Base-by-base conservation (phyloP, 805 yeast species). In the Tetrapisispora phaffii region DNA sequence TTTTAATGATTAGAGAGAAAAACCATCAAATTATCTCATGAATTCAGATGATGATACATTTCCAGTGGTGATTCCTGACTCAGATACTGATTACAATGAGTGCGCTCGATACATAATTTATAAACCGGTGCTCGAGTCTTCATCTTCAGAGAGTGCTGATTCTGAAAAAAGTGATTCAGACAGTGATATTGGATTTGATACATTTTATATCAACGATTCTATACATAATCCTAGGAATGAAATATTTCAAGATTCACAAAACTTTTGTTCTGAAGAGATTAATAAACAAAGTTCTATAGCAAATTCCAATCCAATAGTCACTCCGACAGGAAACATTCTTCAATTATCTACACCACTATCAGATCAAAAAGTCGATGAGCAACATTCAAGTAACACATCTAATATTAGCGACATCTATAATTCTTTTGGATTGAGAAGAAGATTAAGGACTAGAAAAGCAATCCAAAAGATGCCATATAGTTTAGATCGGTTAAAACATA, bases 401-500 rank as follows among this genome's bases (percentile, higher is more conserved):
- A n/a, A n/a, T n/a, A n/a, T 23, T 15, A 15, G 23, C 2, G 24
- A 2, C 7, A 23, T 15, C 9, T 4, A 22, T 28, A 21, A 38
- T 26, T 26, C 12, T 24, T 26, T n/a, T 16, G 38, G 24, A 4
- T 5, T 12, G 9, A 5, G 49, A 37, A 44, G 65, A 41, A 50
- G 53, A 12, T 40, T 63, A n/a, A 46, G 67, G 31, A 54, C 57
- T 43, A 51, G 67, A 28, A 62, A 52, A 22, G 66, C 66, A 1
- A 60, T 63, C n/a, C 67, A 63, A 43, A 58, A 54, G 39, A 54
- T 58, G 54, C 67, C 67, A 3, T 63, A 63, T 40, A 63, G 65
- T 47, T 45, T 63, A 28, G 67, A 63, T 38, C 53, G 64, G 35
- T 50, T 63, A 22, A 58, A 52, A 38, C 65, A 63, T 43, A 51